phyloP scores from a whole-genome alignment of 306 rosid species.

The Prunus mume region DNA sequence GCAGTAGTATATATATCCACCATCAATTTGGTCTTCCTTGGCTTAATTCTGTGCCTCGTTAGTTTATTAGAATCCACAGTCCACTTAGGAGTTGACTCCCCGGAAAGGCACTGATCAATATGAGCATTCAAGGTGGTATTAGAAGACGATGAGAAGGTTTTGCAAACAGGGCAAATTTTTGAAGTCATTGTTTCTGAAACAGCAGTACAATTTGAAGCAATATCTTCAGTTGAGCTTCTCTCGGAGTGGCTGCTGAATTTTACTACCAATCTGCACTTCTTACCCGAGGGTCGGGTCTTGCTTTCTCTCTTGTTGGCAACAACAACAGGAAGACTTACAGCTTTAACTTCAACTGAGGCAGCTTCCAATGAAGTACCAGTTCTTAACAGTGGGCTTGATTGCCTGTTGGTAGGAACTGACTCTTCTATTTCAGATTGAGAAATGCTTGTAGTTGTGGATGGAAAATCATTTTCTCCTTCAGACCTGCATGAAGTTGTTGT shows the following conservation, averaged over 20 bases:
- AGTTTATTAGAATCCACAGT: constrained; percentile 31
- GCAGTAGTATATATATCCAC: constrained; percentile 55
- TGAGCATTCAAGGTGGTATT: constrained; percentile 68
- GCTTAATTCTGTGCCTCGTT: constrained; percentile 45
- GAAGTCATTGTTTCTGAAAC: constrained; percentile 51
- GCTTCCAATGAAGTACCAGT: constrained; percentile 33
- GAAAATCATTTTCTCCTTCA: constrained; percentile 47
- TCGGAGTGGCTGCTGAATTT: constrained; percentile 33
- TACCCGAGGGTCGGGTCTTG: constrained; percentile 27
- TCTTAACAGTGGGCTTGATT: constrained; percentile 26
- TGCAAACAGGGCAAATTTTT: constrained; percentile 64
- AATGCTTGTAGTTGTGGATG: constrained; percentile 40
- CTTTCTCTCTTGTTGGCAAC: constrained; percentile 29
- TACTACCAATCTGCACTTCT: constrained; percentile 49
- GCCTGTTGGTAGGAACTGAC: constrained; percentile 34
- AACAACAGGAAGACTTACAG: constrained; percentile 12
- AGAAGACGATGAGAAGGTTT: constrained; percentile 54
- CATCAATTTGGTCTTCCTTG: constrained; percentile 54
- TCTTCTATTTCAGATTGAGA: constrained; percentile 45
- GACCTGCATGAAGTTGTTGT: constrained; percentile 36
- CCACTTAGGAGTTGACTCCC: constrained; percentile 51
- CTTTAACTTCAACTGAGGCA: constrained; percentile 31
- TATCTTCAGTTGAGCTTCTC: constrained; percentile 40
- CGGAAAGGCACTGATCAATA: constrained; percentile 61
- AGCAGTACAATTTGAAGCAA: constrained; percentile 35